Percentiles rank a stretch among this genome's conserved stretches.
Conservation (phyloP, 2,329 filamentous ascomycete genomes). For the Clonostachys chloroleuca region DNA sequence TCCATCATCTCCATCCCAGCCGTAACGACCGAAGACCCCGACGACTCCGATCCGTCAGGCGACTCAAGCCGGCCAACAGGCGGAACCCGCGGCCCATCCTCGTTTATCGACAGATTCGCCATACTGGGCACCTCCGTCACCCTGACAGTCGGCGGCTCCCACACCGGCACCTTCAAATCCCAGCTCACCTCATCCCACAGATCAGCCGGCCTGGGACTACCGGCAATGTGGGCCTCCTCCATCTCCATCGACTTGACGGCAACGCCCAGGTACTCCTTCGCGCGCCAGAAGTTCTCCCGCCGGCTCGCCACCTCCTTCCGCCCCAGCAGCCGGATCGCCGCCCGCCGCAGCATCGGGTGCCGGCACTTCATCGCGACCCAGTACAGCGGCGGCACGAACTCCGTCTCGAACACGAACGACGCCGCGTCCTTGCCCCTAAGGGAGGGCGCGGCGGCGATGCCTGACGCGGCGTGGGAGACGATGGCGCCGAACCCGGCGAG, state of each 20-base stretch:
- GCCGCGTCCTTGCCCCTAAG: conserved; percentile 5
- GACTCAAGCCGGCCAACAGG: no score
- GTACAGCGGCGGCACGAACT: conserved; percentile 33
- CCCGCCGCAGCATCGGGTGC: conserved; percentile 31
- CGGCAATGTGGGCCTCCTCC: conserved; percentile 17
- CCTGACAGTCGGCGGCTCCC: not conserved
- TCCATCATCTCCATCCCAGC: no score
- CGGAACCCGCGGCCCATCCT: no score
- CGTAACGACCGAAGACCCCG: no score
- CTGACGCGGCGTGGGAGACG: conserved; percentile 22
- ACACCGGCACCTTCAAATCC: conserved; percentile 4
- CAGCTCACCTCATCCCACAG: not conserved
- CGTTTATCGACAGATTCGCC: no score
- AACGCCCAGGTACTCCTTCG: conserved; percentile 20
- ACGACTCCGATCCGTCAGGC: no score
- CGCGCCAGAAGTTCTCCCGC: conserved; percentile 33
- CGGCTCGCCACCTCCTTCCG: conserved; percentile 20
- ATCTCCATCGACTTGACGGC: conserved; percentile 25
- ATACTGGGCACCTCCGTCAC: no score
- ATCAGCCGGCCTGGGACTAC: no score
- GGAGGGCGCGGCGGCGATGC: conserved; percentile 11
- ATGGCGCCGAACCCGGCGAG: conserved; percentile 27
- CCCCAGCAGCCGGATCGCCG: conserved; percentile 27
- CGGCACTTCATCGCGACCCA: conserved; percentile 32
- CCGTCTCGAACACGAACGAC: conserved; percentile 35